phyloP scores from a whole-genome alignment of 768 basidiomycete genomes.

The Pisolithus tinctorius region DNA sequence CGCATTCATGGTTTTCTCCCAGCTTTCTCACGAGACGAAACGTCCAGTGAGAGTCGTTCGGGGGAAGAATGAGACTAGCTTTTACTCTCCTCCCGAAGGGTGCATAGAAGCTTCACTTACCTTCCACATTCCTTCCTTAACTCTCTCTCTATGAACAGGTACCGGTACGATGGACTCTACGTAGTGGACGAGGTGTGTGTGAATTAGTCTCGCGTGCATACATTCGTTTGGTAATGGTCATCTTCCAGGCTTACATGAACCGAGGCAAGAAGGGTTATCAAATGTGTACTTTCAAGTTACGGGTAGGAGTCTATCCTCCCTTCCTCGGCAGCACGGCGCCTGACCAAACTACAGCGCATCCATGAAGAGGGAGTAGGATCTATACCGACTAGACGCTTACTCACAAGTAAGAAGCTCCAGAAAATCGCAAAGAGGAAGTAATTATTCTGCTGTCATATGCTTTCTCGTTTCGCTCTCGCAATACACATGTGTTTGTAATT shows the following conservation, averaged over 20 bases:
- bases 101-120: slow-evolving; percentile 2
- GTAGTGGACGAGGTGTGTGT: slow-evolving; percentile 18
- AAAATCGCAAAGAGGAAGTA: slow-evolving; percentile 8
- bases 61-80: slow-evolving; percentile 15
- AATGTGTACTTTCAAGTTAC: slow-evolving; percentile 27
- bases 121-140: neutral
- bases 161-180: slow-evolving; percentile 28
- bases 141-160: slow-evolving; percentile 8
- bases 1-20: neutral
- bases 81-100: slow-evolving; percentile 19
- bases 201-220: neutral
- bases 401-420: slow-evolving; percentile 5
- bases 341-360: slow-evolving; percentile 17
- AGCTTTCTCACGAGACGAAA: slow-evolving; percentile 25
- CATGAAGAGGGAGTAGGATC: slow-evolving; percentile 12
- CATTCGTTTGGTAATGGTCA: slow-evolving; percentile 2
- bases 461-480: neutral
- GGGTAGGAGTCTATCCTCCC: slow-evolving; percentile 5
- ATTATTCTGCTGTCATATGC: neutral
- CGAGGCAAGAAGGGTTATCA: slow-evolving; percentile 13
- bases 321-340: neutral
- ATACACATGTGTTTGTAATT: neutral
- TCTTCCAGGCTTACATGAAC: slow-evolving; percentile 10
- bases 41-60: slow-evolving; percentile 34
- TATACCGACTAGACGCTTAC: slow-evolving; percentile 18